Conservation (phyloP, 805 yeast species). For the Blastobotrys chiropterorum region DNA sequence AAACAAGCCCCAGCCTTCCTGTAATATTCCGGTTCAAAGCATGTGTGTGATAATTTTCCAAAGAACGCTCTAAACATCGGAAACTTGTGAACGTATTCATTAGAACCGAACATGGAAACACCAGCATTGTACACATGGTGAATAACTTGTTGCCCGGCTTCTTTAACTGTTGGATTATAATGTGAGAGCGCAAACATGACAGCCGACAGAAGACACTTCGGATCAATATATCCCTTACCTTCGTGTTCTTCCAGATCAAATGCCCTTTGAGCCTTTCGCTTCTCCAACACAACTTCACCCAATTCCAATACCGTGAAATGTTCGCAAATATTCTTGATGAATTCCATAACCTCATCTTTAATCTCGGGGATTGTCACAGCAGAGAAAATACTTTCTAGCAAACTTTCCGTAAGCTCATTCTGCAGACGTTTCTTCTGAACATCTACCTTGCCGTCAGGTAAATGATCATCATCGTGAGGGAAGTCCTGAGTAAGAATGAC, state of each 20-base stretch:
- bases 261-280: constrained; percentile 55
- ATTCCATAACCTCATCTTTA: constrained; percentile 54
- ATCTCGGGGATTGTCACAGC: constrained; percentile 71
- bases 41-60: constrained; percentile 79
- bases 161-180: constrained; percentile 61
- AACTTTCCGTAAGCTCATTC: constrained; percentile 53
- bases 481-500: constrained; percentile 36
- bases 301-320: constrained; percentile 77
- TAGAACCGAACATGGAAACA: constrained; percentile 57
- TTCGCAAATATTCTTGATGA: constrained; percentile 62
- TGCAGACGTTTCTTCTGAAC: constrained; percentile 32
- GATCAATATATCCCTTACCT: constrained; percentile 64
- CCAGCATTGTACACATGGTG: constrained; percentile 57
- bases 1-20: constrained; percentile 83
- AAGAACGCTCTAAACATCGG: constrained; percentile 73
- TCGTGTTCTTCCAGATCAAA: constrained; percentile 76
- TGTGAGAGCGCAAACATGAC: constrained; percentile 76
- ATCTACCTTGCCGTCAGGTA: constrained; percentile 20
- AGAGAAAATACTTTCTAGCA: constrained; percentile 67
- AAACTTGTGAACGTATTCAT: constrained; percentile 59
- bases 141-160: constrained; percentile 63
- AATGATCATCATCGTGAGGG: constrained; percentile 29
- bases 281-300: constrained; percentile 64
- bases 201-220: constrained; percentile 65
- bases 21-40: constrained; percentile 84